Conservation (phyloP, 225 moss, liverwort and hornwort species). For the Bryoerythrophyllum caledonicum region DNA sequence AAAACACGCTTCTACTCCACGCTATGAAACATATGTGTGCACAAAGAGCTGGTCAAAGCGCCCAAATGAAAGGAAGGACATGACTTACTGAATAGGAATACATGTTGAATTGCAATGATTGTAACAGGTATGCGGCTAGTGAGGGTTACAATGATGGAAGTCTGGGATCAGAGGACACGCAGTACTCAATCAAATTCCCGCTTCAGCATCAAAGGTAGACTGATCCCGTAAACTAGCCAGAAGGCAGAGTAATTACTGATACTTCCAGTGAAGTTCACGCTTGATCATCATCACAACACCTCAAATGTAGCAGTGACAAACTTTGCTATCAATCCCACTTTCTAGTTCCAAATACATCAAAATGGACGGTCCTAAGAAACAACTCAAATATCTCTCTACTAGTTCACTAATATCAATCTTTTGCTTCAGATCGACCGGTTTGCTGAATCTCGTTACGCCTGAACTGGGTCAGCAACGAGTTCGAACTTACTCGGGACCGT, state of each 20-base stretch:
- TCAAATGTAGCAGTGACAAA: neutral
- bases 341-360: neutral
- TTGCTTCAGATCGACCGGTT: neutral
- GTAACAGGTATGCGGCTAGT: neutral
- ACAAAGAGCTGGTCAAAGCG: neutral
- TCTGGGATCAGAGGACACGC: neutral
- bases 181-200: neutral
- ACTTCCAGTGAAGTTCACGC: neutral
- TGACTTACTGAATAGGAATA: conserved; percentile 15
- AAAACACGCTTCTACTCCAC: neutral
- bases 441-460: neutral
- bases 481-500: too few species aligned
- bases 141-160: neutral
- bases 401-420: neutral
- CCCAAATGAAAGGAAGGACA: neutral
- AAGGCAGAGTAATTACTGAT: neutral
- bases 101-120: neutral
- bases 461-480: too few species aligned
- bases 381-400: too few species aligned
- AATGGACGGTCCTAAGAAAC: too few species aligned
- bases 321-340: neutral
- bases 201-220: neutral
- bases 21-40: neutral
- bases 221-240: neutral
- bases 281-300: neutral